phyloP scores from a whole-genome alignment of 345 rosid species.

The Fremontodendron californicum region DNA sequence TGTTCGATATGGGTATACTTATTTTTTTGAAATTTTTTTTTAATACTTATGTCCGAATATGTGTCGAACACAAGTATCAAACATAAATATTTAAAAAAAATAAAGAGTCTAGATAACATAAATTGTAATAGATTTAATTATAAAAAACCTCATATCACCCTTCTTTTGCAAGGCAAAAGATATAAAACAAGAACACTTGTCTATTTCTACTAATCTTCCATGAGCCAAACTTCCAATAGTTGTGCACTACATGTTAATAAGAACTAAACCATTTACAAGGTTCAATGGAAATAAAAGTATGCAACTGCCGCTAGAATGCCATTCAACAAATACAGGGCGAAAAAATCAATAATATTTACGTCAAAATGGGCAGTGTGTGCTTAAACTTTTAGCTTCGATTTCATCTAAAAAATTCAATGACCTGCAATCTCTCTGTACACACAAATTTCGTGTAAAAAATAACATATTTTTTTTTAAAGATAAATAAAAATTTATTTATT shows the following conservation, averaged over 20 bases:
- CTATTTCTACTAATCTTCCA: not conserved
- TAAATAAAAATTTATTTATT: too few relatives aligned
- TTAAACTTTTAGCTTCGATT: not conserved
- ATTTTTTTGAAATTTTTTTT: too few relatives aligned
- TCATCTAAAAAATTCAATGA: constrained; percentile 69
- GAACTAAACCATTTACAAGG: not conserved
- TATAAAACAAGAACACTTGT: not conserved
- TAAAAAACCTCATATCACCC: not conserved
- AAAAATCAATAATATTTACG: not conserved
- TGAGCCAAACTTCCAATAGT: too few relatives aligned
- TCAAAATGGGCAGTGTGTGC: not conserved
- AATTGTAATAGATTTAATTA: too few relatives aligned
- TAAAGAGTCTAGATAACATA: too few relatives aligned
- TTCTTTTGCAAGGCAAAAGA: not conserved
- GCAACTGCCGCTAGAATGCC: not conserved
- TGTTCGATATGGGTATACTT: too few relatives aligned
- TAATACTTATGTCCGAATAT: too few relatives aligned
- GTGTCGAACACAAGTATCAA: too few relatives aligned
- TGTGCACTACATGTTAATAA: not conserved
- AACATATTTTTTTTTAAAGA: too few relatives aligned
- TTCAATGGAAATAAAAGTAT: not conserved
- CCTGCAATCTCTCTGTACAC: constrained; percentile 88
- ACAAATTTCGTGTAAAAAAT: too few relatives aligned
- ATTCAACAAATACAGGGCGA: not conserved
- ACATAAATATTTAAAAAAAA: too few relatives aligned